phyloP scores from a whole-genome alignment of 208 protist species.

The Leishmania mexicana region DNA sequence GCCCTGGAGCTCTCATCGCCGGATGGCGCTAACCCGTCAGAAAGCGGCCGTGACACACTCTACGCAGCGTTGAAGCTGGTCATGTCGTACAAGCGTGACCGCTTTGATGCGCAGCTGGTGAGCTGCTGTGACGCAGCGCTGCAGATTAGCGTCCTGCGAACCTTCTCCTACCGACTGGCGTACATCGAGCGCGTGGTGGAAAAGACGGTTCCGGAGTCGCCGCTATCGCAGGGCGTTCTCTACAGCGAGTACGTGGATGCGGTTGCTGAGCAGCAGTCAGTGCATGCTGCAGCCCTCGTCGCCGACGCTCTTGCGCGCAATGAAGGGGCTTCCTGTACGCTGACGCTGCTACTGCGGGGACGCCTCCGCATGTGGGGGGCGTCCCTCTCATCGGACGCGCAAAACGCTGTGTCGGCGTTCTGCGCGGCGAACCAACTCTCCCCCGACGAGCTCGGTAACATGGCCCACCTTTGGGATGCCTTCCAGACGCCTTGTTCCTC shows the following conservation, averaged over 20 bases:
- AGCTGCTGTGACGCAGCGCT: conserved; percentile 40
- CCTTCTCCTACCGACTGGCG: conserved; percentile 39
- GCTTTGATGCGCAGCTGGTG: conserved; percentile 36
- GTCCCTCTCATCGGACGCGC: background rate
- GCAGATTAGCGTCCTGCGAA: conserved; percentile 61
- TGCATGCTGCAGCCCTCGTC: conserved; percentile 21
- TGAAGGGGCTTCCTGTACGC: conserved; percentile 23
- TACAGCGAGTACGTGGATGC: conserved; percentile 55
- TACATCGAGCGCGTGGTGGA: conserved; percentile 60
- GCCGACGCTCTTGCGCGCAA: conserved; percentile 23
- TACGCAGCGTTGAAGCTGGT: conserved; percentile 47
- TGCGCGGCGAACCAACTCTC: conserved; percentile 18
- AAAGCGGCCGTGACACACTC: conserved; percentile 36
- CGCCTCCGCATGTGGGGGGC: conserved; percentile 16
- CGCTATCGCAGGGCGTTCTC: conserved; percentile 35
- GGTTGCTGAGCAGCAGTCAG: conserved; percentile 42
- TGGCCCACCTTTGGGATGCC: conserved; percentile 12
- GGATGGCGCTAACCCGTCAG: conserved; percentile 28
- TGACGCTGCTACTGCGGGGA: conserved; percentile 35
- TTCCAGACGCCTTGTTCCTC: conserved; percentile 8
- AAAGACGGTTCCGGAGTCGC: conserved; percentile 41
- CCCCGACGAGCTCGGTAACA: conserved; percentile 30
- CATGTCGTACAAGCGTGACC: conserved; percentile 27
- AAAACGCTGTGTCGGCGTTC: background rate
- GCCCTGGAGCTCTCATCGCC: conserved; percentile 39